A percentile compares a stretch with the other conserved stretches of the same genome.
These are phyloP conservation scores for Kurtzmaniella quercitrusa DNA, from an alignment of 1,139 yeast species.

Conservation along the genomic window DNA sequence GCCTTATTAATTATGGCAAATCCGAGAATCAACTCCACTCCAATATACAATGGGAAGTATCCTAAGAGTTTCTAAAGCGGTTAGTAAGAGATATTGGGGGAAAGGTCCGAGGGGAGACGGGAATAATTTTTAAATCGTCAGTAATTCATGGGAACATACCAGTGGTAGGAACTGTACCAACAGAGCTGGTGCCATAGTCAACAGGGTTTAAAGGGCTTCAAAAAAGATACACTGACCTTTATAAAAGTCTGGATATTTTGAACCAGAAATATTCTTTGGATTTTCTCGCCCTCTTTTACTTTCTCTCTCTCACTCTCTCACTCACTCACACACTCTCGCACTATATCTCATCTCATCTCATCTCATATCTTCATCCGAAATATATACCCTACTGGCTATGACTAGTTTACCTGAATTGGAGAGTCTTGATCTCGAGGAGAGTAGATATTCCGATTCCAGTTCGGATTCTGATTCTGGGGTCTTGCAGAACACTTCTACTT, in stretches of 20 bases:
- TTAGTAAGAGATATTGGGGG: conserved; percentile 5
- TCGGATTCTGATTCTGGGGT: not conserved
- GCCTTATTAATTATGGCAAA: conserved; percentile 82
- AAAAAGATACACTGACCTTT: no score
- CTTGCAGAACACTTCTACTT: conserved; percentile 8
- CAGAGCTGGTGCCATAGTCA: conserved; percentile 8
- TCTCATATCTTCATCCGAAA: no score
- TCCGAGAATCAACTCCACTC: conserved; percentile 81
- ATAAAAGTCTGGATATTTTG: no score
- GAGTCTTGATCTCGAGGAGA: not conserved
- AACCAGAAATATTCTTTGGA: no score
- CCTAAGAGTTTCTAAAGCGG: conserved; percentile 49
- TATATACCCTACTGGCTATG: not conserved
- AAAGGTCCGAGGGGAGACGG: no score
- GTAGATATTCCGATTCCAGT: conserved; percentile 8
- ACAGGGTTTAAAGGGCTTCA: no score
- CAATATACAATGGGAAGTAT: conserved; percentile 72
- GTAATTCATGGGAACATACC: conserved; percentile 16
- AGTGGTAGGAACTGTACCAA: conserved; percentile 20
- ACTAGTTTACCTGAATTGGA: not conserved
- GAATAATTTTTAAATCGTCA: no score
- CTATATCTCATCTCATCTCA: not conserved
- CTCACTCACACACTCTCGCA: not conserved
- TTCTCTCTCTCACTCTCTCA: not conserved
- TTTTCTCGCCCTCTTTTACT: no score